These are phyloP conservation scores for Lichtheimia hyalospora DNA, from an alignment of 371 early-diverging fungal genomes.

Conservation along the genomic window DNA sequence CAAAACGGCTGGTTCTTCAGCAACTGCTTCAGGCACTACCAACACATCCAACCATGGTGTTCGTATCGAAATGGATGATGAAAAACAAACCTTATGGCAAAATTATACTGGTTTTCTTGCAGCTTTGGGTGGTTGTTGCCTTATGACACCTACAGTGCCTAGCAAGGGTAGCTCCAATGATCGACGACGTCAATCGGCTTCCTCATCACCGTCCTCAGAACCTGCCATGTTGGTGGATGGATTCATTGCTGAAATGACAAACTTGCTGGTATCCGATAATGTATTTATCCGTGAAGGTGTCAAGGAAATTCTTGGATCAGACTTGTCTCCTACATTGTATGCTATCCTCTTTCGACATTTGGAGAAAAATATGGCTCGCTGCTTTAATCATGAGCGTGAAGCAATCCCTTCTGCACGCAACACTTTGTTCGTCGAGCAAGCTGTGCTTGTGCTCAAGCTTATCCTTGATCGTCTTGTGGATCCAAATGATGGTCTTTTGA, in stretches of 20 bases:
- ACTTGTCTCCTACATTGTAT: constrained; percentile 74
- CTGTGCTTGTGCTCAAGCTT: constrained; percentile 77
- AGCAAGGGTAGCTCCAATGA: constrained; percentile 1
- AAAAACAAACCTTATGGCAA: constrained; percentile 59
- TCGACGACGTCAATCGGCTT: constrained; percentile 5
- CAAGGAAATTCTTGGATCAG: constrained; percentile 82
- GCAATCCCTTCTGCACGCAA: constrained; percentile 68
- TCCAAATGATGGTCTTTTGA: constrained; percentile 62
- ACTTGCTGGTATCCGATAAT: constrained; percentile 79
- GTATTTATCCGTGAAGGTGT: constrained; percentile 84
- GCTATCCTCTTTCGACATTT: constrained; percentile 76
- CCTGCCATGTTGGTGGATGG: constrained; percentile 60
- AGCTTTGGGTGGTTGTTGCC: constrained; percentile 68
- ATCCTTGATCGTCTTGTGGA: constrained; percentile 80
- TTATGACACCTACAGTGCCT: not conserved
- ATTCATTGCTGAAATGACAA: constrained; percentile 80
- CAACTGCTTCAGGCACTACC: constrained; percentile 23
- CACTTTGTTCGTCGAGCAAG: constrained; percentile 85
- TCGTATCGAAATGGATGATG: constrained; percentile 33
- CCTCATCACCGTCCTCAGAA: constrained; percentile 47
- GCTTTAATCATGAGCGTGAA: constrained; percentile 74
- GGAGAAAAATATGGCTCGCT: constrained; percentile 63
- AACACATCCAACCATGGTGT: not conserved
- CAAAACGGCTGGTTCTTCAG: not conserved
- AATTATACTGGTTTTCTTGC: constrained; percentile 88